Percentiles rank a stretch among this genome's conserved stretches.
These are phyloP conservation scores for Oxyria digyna DNA, from an alignment of 148 eudicot genomes.

Conservation along the genomic window DNA sequence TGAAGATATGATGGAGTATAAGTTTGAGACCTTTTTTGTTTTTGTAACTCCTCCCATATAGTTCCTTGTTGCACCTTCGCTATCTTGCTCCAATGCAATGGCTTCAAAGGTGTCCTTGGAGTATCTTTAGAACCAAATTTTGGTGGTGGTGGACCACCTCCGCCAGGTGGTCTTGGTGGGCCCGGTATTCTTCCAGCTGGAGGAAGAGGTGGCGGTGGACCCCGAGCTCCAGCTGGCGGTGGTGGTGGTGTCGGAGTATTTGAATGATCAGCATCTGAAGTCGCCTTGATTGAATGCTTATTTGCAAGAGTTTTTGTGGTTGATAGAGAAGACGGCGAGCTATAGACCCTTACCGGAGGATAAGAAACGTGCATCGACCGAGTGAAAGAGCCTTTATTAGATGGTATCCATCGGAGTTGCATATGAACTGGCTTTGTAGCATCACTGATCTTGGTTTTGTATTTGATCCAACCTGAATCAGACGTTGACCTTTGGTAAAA, in stretches of 20 bases:
- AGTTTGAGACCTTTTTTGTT: conserved; percentile 62
- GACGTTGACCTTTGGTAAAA: conserved; percentile 40
- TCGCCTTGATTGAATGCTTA: conserved; percentile 13
- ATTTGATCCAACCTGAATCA: conserved; percentile 36
- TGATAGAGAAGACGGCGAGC: conserved; percentile 54
- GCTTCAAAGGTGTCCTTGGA: conserved; percentile 60
- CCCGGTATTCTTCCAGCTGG: conserved; percentile 18
- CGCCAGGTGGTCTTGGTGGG: conserved; percentile 31
- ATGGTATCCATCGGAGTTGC: conserved; percentile 69
- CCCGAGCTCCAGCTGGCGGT: conserved; percentile 7
- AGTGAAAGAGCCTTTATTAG: conserved; percentile 69
- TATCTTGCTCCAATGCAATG: conserved; percentile 95
- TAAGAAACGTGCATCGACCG: conserved; percentile 77
- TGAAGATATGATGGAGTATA: conserved; percentile 46
- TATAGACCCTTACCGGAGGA: conserved; percentile 57
- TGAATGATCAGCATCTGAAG: no score
- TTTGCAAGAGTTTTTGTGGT: conserved; percentile 23
- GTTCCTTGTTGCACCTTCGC: conserved; percentile 86
- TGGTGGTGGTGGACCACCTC: conserved; percentile 68
- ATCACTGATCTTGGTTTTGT: conserved; percentile 30
- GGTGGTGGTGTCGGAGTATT: conserved; percentile 22
- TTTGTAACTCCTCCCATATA: conserved; percentile 94
- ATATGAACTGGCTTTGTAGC: conserved; percentile 19
- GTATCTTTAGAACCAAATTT: conserved; percentile 34
- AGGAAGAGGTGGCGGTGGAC: conserved; percentile 34